Conservation (phyloP, 1,284 basidiomycete genomes). For the Wallemia mellicola region DNA sequence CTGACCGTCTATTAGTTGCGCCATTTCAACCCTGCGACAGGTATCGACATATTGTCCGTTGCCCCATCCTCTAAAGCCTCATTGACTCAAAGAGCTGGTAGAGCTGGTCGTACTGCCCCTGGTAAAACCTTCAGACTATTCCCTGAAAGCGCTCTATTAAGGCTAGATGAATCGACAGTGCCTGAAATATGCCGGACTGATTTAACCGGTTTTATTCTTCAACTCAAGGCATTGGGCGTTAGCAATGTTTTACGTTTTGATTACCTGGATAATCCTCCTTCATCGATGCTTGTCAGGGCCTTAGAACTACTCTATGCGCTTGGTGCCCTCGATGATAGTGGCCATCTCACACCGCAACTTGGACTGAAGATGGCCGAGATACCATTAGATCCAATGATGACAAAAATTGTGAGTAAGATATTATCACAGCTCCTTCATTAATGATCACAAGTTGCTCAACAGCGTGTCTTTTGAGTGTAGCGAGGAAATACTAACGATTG, state of each 20-base stretch:
- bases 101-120: conserved; percentile 22
- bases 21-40: conserved; percentile 6
- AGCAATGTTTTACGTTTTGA: conserved; percentile 46
- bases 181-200: conserved; percentile 71
- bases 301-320: conserved; percentile 16
- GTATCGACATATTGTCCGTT: conserved; percentile 2
- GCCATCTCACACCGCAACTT: conserved; percentile 19
- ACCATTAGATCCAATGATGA: conserved; percentile 25
- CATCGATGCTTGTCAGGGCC: neutral
- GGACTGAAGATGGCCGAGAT: conserved; percentile 25
- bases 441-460: conserved; percentile 33
- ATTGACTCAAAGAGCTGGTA: neutral
- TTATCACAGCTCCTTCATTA: neutral
- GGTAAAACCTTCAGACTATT: conserved; percentile 70
- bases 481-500: conserved; percentile 76
- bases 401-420: conserved; percentile 20
- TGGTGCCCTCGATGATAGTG: conserved; percentile 22
- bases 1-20: no score
- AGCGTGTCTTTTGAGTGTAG: conserved; percentile 60
- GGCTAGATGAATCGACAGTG: conserved; percentile 32
- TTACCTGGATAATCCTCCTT: conserved; percentile 45
- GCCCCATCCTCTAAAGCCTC: conserved; percentile 2
- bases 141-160: conserved; percentile 41
- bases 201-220: conserved; percentile 47
- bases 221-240: conserved; percentile 43